Percentiles rank a stretch among this genome's conserved stretches.
Conservation (phyloP, 2,329 filamentous ascomycete species). For the Lojkania enalia region DNA sequence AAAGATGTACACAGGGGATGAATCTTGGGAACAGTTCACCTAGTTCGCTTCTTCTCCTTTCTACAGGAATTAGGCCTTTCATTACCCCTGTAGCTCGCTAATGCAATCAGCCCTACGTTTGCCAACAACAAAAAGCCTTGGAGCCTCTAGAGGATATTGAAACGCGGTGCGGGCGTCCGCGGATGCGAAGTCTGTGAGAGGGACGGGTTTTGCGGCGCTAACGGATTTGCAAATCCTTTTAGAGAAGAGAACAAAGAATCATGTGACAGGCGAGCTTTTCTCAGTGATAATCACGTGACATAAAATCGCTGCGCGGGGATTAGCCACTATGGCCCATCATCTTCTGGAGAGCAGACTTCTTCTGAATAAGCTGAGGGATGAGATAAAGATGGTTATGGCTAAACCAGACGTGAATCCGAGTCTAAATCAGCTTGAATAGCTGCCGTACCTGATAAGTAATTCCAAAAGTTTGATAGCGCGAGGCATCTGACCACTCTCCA, state of each 20-base stretch:
- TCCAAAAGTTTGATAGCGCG: too few relatives aligned
- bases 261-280: constrained; percentile 38
- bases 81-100: neutral
- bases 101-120: neutral
- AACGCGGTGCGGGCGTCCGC: too few relatives aligned
- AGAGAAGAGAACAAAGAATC: constrained; percentile 29
- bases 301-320: constrained; percentile 36
- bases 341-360: constrained; percentile 11
- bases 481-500: neutral
- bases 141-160: too few relatives aligned
- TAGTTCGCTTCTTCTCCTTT: neutral
- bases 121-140: neutral
- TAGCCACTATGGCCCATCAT: constrained; percentile 14
- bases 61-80: neutral
- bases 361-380: constrained; percentile 8
- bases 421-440: constrained; percentile 8
- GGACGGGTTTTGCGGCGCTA: neutral
- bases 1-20: neutral
- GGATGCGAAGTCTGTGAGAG: neutral
- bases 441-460: constrained; percentile 17
- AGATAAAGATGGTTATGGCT: constrained; percentile 10
- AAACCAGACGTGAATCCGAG: neutral
- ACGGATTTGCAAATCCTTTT: constrained; percentile 4
- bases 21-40: neutral
- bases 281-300: constrained; percentile 36